Evolutionary conservation across 1,139 yeast genomes (phyloP), one percentile per base, ranked within the genome.

Genomic region (Suhomyces yuchorum): DNA sequence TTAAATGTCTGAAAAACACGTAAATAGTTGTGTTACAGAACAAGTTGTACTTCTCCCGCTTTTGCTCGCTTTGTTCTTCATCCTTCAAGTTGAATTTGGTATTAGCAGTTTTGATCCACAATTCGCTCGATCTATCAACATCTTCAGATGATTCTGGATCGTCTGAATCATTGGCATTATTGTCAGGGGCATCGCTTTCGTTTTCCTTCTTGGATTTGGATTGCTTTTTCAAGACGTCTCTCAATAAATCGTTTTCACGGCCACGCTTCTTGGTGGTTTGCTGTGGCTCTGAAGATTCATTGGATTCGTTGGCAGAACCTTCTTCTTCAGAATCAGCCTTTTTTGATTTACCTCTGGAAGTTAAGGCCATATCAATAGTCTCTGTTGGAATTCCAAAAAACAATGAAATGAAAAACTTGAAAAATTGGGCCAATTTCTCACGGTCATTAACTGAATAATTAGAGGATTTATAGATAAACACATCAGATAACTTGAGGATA

Each of bases 11-110:
- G 80, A 91, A 82, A 61, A 93, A 91, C 35, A 92, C 91, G 62
- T 93, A 93, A 38, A 92, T 81, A 47, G 93, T 84, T n/a, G 97
- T 87, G 66, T 92, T 93, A 54, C 91, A 87, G 73, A 93, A 93
- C 62, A 92, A 67, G 65, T 91, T 92, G 73, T 73, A 93, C 42
- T 78, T 80, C 51, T 67, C 74, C 46, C 77, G 71, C 50, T 59
- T 69, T 44, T 60, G 71, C 19, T 54, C 62, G 43, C 43, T 39
- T 18, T 59, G 57, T 9, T 66, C 62, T 15, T 47, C 56, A 17
- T 51, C 54, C 39, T 59, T 61, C 48, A 63, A 60, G 26, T 70
- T 59, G 48, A 65, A 65, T 43, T 68, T 67, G 34, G 72, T 63
- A 43, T 71, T 70, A 4, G 77, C 63, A 1, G 81, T 71, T 47